These are phyloP conservation scores for Microcyclosporella mali DNA, from an alignment of 2,329 filamentous ascomycete genomes.

Conservation along the genomic window DNA sequence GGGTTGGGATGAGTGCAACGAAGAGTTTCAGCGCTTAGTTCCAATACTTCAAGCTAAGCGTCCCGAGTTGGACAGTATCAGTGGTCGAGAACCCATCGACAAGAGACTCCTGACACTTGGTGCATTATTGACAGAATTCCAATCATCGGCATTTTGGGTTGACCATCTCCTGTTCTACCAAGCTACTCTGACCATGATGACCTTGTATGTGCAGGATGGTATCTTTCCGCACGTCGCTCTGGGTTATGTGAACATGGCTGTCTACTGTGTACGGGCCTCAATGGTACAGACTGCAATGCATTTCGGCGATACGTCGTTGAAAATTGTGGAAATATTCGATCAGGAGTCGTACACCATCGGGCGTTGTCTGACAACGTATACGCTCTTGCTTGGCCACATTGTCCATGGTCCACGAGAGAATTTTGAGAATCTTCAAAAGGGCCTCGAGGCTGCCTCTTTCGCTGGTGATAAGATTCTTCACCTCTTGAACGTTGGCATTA, in stretches of 20 bases:
- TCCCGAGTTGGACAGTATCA: slow-evolving; percentile 11
- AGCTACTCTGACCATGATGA: slow-evolving; percentile 59
- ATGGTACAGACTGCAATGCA: slow-evolving; percentile 63
- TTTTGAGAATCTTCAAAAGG: slow-evolving; percentile 56
- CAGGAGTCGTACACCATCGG: slow-evolving; percentile 60
- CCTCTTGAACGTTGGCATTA: slow-evolving; percentile 64
- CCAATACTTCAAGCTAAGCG: slow-evolving; percentile 19
- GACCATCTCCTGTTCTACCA: slow-evolving; percentile 68
- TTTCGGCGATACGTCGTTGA: slow-evolving; percentile 56
- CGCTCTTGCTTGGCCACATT: slow-evolving; percentile 65
- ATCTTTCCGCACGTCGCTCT: slow-evolving; percentile 64
- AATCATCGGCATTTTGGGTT: slow-evolving; percentile 58
- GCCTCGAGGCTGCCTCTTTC: slow-evolving; percentile 59
- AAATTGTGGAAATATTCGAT: slow-evolving; percentile 57
- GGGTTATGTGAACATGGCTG: slow-evolving; percentile 61
- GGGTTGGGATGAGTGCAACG: slow-evolving; percentile 71
- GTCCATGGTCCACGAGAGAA: slow-evolving; percentile 56
- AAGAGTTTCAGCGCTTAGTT: slow-evolving; percentile 54
- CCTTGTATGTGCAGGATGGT: slow-evolving; percentile 58
- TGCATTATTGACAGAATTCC: slow-evolving; percentile 53
- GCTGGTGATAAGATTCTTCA: slow-evolving; percentile 66
- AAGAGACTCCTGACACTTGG: slow-evolving; percentile 57
- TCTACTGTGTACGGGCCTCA: slow-evolving; percentile 64
- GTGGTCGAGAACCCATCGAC: slow-evolving; percentile 36
- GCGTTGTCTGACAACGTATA: slow-evolving; percentile 62